Conservation (phyloP, 257 asterid species). For the Solanum pimpinellifolium region DNA sequence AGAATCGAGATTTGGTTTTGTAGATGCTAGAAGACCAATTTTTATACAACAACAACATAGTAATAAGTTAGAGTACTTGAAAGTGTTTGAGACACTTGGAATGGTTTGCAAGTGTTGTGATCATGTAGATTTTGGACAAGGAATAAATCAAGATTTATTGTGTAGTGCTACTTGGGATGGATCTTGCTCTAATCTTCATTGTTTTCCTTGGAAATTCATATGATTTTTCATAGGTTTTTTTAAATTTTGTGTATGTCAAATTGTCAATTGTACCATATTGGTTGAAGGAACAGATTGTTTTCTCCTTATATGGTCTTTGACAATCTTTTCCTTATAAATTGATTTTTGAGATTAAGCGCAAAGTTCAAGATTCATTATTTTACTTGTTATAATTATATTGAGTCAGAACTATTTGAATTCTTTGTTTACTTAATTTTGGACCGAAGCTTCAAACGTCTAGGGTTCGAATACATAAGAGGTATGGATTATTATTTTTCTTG, state of each 20-base stretch:
- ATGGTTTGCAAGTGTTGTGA: constrained; percentile 33
- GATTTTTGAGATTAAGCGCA: not conserved
- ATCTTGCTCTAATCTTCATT: constrained; percentile 22
- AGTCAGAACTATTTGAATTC: not conserved
- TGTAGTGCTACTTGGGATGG: constrained; percentile 14
- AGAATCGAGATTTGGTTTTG: not conserved
- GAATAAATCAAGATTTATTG: not conserved
- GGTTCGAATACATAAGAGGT: not conserved
- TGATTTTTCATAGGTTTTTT: not conserved
- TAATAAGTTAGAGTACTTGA: not conserved
- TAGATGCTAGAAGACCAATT: not conserved
- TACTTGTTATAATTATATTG: not conserved
- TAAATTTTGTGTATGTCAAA: not conserved
- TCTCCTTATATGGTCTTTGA: not conserved
- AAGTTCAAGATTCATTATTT: not conserved
- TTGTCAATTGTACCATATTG: not conserved
- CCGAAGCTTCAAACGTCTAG: not conserved
- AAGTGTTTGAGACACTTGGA: constrained; percentile 15
- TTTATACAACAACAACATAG: not conserved
- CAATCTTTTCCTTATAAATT: not conserved
- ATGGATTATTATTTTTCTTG: not conserved
- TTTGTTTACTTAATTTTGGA: not conserved
- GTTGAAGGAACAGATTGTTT: not conserved
- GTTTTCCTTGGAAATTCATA: constrained; percentile 26
- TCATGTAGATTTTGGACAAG: not conserved